Evolutionary conservation across 306 rosid species (phyloP).

Genomic region (Neltuma alba): DNA sequence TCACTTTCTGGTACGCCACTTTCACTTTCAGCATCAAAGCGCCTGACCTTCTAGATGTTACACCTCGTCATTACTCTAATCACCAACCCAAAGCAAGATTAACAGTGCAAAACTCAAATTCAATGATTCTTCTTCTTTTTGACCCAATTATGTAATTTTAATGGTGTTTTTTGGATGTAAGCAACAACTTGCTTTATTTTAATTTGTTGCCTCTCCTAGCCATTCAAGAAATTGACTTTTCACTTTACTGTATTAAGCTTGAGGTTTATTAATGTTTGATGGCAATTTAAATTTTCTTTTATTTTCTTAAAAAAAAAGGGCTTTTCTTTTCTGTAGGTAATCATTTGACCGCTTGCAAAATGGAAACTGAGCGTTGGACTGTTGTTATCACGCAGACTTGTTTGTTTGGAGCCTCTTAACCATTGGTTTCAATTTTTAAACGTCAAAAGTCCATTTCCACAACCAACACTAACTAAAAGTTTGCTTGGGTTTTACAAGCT

Average conservation of each 20-base stretch:
- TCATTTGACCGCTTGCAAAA: neutral
- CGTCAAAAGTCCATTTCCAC: too few species aligned
- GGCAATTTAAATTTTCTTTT: neutral
- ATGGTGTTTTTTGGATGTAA: neutral
- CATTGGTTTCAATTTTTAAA: too few species aligned
- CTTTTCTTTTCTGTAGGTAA: too few species aligned
- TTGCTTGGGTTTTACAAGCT: too few species aligned
- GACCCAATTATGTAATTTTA: neutral
- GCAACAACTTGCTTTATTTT: slow-evolving; percentile 12
- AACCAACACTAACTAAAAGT: too few species aligned
- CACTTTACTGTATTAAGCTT: neutral
- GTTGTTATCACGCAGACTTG: neutral
- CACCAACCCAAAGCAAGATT: slow-evolving; percentile 4
- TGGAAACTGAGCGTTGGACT: neutral
- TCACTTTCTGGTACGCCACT: slow-evolving; percentile 33
- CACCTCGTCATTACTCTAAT: slow-evolving; percentile 34
- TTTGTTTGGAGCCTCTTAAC: too few species aligned
- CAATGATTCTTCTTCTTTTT: neutral
- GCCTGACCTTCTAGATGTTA: slow-evolving; percentile 36
- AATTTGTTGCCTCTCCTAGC: slow-evolving; percentile 15
- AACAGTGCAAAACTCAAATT: neutral
- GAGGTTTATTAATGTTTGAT: neutral
- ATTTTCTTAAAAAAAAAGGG: too few species aligned
- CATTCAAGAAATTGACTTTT: neutral
- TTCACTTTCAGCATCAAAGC: neutral